Base-by-base conservation (phyloP, 192 early-diverging fungal genomes). In the Geosiphon pyriformis region DNA sequence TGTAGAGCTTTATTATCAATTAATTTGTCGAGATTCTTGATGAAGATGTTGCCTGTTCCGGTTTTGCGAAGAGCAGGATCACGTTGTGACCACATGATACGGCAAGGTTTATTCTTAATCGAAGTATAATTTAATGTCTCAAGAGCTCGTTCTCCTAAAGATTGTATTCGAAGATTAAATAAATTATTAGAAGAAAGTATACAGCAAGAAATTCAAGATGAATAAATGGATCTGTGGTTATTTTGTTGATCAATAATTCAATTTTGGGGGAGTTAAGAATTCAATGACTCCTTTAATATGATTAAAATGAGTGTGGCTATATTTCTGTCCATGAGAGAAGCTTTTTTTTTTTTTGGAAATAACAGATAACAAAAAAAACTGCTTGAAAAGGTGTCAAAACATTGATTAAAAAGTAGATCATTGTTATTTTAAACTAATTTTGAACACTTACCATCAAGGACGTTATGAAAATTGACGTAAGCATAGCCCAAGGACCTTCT, bases 21-120 rank as follows among this genome's bases (percentile, higher is more conserved):
- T 59, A 92, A 80, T 52, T 86, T 79, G 81, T 97, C 95, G 57
- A 99, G 81, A 88, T 99, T 99, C 85, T 99, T 99, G 85, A 99
- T 99, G 79, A 99, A 99, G 78, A 99, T 93, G 83, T 99, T 99
- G 67, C 95, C 95, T 53, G 83, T 81, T 48, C 94, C 94, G 64
- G 84, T 85, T 71, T 90, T 88, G 80, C 96, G 94, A 71, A 92
- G 79, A 55, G 92, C 85, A 23, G 96, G 96, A 84, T 99, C 95
- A 73, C 96, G 92, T 84, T 99, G 93, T 46, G 94, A 96, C 95
- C 94, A 99, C 96, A 99, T 99, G 82, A 99, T 99, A 71, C 96
- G 93, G 83, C 96, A 96, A 53, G 93, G 83, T 73, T 89, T 88
- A 66, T 88, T 93, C 84, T 94, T 95, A 78, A 99, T 87, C 74